Base-by-base conservation (phyloP, 2,329 filamentous ascomycete species). In the Endocalyx cinctus region DNA sequence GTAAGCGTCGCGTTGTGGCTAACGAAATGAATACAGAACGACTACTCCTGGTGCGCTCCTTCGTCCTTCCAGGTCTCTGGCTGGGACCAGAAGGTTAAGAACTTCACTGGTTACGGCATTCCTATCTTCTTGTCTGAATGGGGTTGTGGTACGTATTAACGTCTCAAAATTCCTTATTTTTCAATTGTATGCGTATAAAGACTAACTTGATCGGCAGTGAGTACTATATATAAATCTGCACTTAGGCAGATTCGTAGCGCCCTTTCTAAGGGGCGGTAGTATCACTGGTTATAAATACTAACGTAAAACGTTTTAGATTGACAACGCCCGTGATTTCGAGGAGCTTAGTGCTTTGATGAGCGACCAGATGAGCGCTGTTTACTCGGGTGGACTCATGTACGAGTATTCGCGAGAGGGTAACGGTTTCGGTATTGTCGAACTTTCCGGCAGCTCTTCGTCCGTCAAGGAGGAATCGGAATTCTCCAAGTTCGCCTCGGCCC, bases 111-210 rank as follows among this genome's bases (percentile, higher is more conserved):
- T 59, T 95, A 94, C 60, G 87, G 87, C 50, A 70, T 95, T 34
- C 87, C 89, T 38, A 82, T 95, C 55, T 96, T 95, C 78, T 74
- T 98, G 34, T 96, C 89, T 31, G 92, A 97, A 63, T 97, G 84
- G 58, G 92, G 92, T 42, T 98, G 92, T 70, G n/a, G n/a, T n/a
- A n/a, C n/a, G n/a, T n/a, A n/a, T n/a, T n/a, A n/a, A n/a, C n/a
- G n/a, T n/a, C n/a, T n/a, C n/a, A n/a, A n/a, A n/a, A n/a, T n/a
- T n/a, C n/a, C n/a, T n/a, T n/a, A n/a, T n/a, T n/a, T n/a, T n/a
- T n/a, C n/a, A n/a, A n/a, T n/a, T n/a, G n/a, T n/a, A n/a, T n/a
- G n/a, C n/a, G n/a, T n/a, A n/a, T n/a, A n/a, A n/a, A n/a, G n/a
- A n/a, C n/a, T n/a, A n/a, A n/a, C n/a, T n/a, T n/a, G n/a, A n/a